Base-by-base conservation (phyloP, 2,329 filamentous ascomycete genomes). In the Fusarium sulawesiense region DNA sequence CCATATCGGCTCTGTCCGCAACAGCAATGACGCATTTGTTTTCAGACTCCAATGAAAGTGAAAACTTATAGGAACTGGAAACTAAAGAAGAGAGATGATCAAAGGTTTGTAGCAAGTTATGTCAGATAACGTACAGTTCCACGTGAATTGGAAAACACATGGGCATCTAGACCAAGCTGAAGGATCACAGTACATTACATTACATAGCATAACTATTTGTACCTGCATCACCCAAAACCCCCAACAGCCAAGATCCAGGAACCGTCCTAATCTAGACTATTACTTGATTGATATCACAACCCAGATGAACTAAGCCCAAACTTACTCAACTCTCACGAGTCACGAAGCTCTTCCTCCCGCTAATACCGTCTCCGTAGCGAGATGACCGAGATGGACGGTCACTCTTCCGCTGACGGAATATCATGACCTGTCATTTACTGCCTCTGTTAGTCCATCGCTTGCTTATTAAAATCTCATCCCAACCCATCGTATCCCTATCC, bases 191-290 rank as follows among this genome's bases (percentile, higher is more conserved):
- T 7, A 53, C 45, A 41, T 37, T 7, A 53, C 45, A 42, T 37
- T 12, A 18, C 18, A 5, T 37, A 32, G 32, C 57, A 29, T n/a
- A 41, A 47, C 32, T 16, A 11, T 14, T 18, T 66, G 51, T 66
- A 55, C 66, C 66, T 70, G 66, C 62, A 57, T 65, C 63, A 46
- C 23, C 23, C 56, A 37, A 66, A 29, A 60, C 58, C 51, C 27
- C 55, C 48, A 64, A 49, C 41, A 40, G 30, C 40, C 60, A 47
- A 47, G 48, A 29, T 48, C 42, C 60, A 66, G 46, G 25, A 55
- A 66, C 55, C 9, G 14, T 41, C 25, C 60, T 14, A 40, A 66
- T 61, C 55, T 45, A 41, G 23, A 32, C 12, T 21, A 30, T 32
- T 51, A 12, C 20, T 40, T 46, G 44, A 54, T 29, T 16, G 18